Evolutionary conservation across 225 moss, liverwort and hornwort genomes (phyloP), one percentile per base, ranked within the genome.

Genomic region (Antitrichia curtipendula): DNA sequence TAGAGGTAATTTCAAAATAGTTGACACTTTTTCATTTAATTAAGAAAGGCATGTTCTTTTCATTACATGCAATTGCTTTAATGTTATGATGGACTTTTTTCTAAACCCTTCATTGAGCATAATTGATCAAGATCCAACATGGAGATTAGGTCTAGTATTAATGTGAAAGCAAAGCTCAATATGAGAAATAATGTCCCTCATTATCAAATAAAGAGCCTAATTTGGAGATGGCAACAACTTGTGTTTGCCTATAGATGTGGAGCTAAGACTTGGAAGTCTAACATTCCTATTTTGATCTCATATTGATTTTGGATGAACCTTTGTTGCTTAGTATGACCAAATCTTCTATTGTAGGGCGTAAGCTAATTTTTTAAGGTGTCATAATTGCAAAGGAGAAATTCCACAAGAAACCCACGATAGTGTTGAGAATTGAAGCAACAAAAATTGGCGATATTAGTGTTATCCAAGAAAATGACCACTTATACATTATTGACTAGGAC

Each of bases 401-500:
- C 66, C 83, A 91, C 32, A 80, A 61, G 54, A 64, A 82, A 63
- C 93, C 94, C 9, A 92, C 81, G 10, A 90, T 63, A 82, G 91
- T 95, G 52, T 88, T 96, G 50, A 91, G 90, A 50, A 83, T 70
- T 88, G 92, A 90, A 61, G 95, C 90, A 64, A 93, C 96, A 16
- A 91, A 95, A 77, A 90, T 96, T 43, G 95, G 94, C n/a, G 95
- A 96, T 56, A 85, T 95, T n/a, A 69, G 81, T 29, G 91, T 89
- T 31, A 87, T 96, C 73, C 88, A 89, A 81, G 95, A 96, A 84
- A 90, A 92, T 50, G 95, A 96, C 63, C 94, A 91, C 84, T 89
- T 96, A 38, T 95, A 92, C 71, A 31, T 95, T 57, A 75, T 92
- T 69, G 85, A 93, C 49, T 93, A 94, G 29, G 88, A 91, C n/a